Conservation (phyloP, 2,329 filamentous ascomycete genomes). For the Colletotrichum gloeosporioides region DNA sequence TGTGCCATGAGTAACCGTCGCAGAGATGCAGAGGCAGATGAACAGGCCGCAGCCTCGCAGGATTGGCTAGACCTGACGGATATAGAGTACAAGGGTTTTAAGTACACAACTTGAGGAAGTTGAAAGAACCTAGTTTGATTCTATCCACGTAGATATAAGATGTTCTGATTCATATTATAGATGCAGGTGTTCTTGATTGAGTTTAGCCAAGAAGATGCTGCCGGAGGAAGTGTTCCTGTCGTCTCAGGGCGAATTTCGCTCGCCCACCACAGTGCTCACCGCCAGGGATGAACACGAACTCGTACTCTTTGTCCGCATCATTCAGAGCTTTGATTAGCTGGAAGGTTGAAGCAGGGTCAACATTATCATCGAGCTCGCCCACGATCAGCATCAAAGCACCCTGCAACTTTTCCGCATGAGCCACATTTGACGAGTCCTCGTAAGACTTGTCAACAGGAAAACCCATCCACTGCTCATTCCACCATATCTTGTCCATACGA, state of each 20-base stretch:
- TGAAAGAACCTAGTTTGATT: background rate
- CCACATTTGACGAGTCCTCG: conserved; percentile 30
- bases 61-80: background rate
- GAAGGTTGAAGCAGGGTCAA: conserved; percentile 34
- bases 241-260: background rate
- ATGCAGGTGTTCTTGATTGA: background rate
- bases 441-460: conserved; percentile 34
- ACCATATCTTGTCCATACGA: conserved; percentile 34
- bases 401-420: conserved; percentile 30
- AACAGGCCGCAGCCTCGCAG: background rate
- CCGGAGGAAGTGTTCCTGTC: background rate
- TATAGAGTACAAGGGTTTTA: background rate
- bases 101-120: background rate
- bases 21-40: background rate
- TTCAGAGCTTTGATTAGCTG: conserved; percentile 31
- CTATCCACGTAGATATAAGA: no score
- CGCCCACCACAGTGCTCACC: conserved; percentile 1
- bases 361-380: conserved; percentile 32
- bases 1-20: background rate
- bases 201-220: background rate
- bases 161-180: no score
- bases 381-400: conserved; percentile 32
- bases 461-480: conserved; percentile 38
- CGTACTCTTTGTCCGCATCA: conserved; percentile 31
- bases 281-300: conserved; percentile 31